Evolutionary conservation across 2,329 filamentous ascomycete genomes (phyloP).

Genomic region (Arachnopeziza araneosa): DNA sequence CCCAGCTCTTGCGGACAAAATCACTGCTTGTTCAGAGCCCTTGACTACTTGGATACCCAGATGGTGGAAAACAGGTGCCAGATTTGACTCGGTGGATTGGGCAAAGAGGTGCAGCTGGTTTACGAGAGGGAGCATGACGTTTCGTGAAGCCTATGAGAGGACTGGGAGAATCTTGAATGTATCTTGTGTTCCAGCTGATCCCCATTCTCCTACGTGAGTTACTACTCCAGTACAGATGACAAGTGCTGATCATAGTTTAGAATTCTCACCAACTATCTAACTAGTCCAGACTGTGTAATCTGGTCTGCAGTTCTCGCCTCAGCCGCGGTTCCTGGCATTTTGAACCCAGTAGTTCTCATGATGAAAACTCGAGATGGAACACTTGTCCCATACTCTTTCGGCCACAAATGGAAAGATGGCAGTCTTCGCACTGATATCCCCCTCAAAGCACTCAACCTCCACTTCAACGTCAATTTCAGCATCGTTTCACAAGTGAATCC

Average conservation of each 20-base stretch:
- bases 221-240: background rate
- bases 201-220: slow-evolving; percentile 64
- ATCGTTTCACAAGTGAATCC: slow-evolving; percentile 89
- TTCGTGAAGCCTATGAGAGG: slow-evolving; percentile 87
- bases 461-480: slow-evolving; percentile 98
- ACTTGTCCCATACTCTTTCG: slow-evolving; percentile 87
- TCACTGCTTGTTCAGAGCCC: slow-evolving; percentile 78
- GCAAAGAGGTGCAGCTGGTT: slow-evolving; percentile 83
- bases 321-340: slow-evolving; percentile 89
- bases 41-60: slow-evolving; percentile 70
- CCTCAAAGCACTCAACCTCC: slow-evolving; percentile 85
- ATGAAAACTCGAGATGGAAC: slow-evolving; percentile 73
- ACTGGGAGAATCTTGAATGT: slow-evolving; percentile 95
- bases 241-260: slow-evolving; percentile 51
- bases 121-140: slow-evolving; percentile 84
- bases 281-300: slow-evolving; percentile 92
- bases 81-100: slow-evolving; percentile 94
- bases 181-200: slow-evolving; percentile 90
- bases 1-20: slow-evolving; percentile 77
- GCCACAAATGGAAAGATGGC: slow-evolving; percentile 99
- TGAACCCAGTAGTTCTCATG: slow-evolving; percentile 94
- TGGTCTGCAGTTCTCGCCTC: slow-evolving; percentile 96
- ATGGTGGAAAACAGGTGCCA: slow-evolving; percentile 89
- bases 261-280: slow-evolving; percentile 92
- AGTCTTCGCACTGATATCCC: slow-evolving; percentile 92